These are phyloP conservation scores for Penicillium diatomitis DNA, from an alignment of 495 filamentous ascomycete species.

Conservation along the genomic window DNA sequence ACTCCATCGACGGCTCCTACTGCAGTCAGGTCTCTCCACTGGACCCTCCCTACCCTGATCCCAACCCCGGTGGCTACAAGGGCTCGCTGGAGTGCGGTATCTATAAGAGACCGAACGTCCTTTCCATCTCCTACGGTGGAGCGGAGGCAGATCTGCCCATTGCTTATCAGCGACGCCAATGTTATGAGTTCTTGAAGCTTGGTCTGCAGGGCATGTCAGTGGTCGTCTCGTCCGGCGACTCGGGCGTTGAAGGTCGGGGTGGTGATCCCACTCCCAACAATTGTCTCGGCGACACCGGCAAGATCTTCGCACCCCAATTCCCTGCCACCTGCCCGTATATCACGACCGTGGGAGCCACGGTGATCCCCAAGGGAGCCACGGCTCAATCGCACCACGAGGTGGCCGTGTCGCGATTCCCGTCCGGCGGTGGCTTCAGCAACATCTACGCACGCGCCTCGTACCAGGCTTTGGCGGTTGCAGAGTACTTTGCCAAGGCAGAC, in stretches of 20 bases:
- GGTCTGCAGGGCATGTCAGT: conserved; percentile 53
- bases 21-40: conserved; percentile 28
- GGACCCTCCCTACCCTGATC: conserved; percentile 50
- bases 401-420: conserved; percentile 37
- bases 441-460: conserved; percentile 52
- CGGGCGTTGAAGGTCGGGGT: conserved; percentile 43
- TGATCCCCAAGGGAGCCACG: conserved; percentile 27
- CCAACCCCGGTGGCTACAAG: conserved; percentile 42
- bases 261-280: conserved; percentile 25
- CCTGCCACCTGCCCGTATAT: conserved; percentile 44
- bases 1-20: conserved; percentile 55
- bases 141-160: conserved; percentile 43
- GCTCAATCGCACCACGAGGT: conserved; percentile 31
- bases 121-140: conserved; percentile 49
- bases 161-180: conserved; percentile 46
- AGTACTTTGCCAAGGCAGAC: conserved; percentile 40
- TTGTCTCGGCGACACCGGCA: conserved; percentile 31
- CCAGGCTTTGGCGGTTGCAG: conserved; percentile 43
- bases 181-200: conserved; percentile 56
- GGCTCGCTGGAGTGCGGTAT: conserved; percentile 53
- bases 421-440: conserved; percentile 62
- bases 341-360: conserved; percentile 42
- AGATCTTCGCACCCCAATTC: conserved; percentile 42
- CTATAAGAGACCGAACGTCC: conserved; percentile 49
- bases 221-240: conserved; percentile 52